Evolutionary conservation across 257 asterid genomes (phyloP).

Genomic region (Gentiana dahurica): DNA sequence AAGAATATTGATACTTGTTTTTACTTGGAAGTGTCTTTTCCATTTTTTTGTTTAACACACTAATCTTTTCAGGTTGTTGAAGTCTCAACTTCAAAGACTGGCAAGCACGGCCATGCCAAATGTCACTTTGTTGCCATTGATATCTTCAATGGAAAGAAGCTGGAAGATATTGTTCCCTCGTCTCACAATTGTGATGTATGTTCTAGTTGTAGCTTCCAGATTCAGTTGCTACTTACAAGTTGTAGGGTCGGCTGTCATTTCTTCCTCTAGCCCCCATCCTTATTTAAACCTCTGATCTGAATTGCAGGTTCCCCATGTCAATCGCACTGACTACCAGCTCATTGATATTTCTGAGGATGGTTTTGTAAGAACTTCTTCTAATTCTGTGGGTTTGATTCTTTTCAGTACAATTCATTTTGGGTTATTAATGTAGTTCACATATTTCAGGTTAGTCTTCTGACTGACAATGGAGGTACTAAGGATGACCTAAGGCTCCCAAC

Average conservation of each 20-base stretch:
- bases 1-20: no score
- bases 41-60: no score
- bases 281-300: not conserved
- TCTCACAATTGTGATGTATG: slow-evolving; percentile 86
- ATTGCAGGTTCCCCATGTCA: slow-evolving; percentile 83
- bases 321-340: slow-evolving; percentile 84
- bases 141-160: slow-evolving; percentile 83
- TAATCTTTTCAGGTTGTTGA: slow-evolving; percentile 59
- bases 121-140: slow-evolving; percentile 89
- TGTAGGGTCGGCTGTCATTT: not conserved
- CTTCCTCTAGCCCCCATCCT: no score
- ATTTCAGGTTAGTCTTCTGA: slow-evolving; percentile 70
- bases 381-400: not conserved
- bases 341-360: slow-evolving; percentile 94
- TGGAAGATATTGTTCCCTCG: slow-evolving; percentile 95
- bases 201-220: not conserved
- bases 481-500: slow-evolving; percentile 93
- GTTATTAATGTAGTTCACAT: not conserved
- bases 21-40: no score
- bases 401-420: not conserved
- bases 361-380: slow-evolving; percentile 38
- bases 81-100: slow-evolving; percentile 93
- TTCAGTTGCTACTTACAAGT: not conserved
- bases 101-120: slow-evolving; percentile 92
- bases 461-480: slow-evolving; percentile 81